These are phyloP conservation scores for Paulownia fortunei DNA, from an alignment of 257 asterid genomes.

Conservation along the genomic window DNA sequence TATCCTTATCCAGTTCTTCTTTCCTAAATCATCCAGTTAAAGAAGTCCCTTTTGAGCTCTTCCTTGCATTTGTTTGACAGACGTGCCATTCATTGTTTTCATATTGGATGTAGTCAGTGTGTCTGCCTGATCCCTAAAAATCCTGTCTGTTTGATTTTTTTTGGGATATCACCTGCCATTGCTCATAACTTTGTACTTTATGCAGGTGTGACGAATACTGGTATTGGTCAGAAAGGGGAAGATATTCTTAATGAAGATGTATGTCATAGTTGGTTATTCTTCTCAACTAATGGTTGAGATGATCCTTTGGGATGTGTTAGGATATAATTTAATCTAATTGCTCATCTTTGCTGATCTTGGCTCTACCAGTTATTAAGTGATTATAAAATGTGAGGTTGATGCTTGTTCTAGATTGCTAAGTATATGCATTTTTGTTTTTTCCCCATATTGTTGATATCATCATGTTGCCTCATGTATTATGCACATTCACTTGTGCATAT, in stretches of 20 bases:
- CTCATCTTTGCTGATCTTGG: not conserved
- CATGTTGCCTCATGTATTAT: too few species aligned
- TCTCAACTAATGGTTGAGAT: conserved; percentile 15
- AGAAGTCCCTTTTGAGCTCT: not conserved
- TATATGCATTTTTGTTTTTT: too few species aligned
- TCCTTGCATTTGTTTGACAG: conserved; percentile 1
- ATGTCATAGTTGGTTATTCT: conserved; percentile 37
- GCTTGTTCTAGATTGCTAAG: too few species aligned
- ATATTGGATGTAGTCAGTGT: conserved; percentile 2
- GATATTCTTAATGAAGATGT: conserved; percentile 47
- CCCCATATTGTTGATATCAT: too few species aligned
- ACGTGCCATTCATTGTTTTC: not conserved
- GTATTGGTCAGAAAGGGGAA: conserved; percentile 36
- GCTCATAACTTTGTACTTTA: conserved; percentile 25
- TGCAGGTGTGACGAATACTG: conserved; percentile 46
- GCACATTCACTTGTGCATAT: too few species aligned
- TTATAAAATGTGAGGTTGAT: not conserved
- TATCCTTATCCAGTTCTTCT: not conserved
- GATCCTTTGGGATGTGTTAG: too few species aligned
- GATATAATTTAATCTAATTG: not conserved
- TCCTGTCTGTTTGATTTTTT: conserved; percentile 10
- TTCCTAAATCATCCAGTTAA: conserved; percentile 12
- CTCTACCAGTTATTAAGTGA: not conserved
- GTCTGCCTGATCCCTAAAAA: not conserved
- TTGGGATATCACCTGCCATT: not conserved